Conservation (phyloP, 768 basidiomycete genomes). For the Lactarius hengduanensis region DNA sequence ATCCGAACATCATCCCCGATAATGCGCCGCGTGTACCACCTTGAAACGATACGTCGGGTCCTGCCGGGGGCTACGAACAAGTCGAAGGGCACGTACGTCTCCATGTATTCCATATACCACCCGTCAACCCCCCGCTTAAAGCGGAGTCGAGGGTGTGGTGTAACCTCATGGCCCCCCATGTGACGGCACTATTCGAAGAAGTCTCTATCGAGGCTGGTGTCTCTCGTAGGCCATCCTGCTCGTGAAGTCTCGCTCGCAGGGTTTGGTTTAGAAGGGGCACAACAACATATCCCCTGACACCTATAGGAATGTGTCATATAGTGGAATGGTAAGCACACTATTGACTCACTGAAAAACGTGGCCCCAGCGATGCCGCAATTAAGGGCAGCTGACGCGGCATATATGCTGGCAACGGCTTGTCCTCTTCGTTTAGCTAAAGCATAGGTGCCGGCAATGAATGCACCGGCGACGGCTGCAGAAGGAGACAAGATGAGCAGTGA, state of each 20-base stretch:
- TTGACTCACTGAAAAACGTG: constrained; percentile 72
- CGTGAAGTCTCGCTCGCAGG: constrained; percentile 49
- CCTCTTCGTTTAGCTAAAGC: constrained; percentile 50
- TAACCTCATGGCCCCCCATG: constrained; percentile 55
- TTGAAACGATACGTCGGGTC: constrained; percentile 34
- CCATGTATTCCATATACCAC: constrained; percentile 56
- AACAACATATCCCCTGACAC: constrained; percentile 72
- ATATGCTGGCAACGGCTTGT: constrained; percentile 42
- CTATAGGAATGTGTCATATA: constrained; percentile 39
- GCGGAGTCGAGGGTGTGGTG: constrained; percentile 66
- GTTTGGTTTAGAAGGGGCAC: constrained; percentile 55
- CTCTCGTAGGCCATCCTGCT: constrained; percentile 39
- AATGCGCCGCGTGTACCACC: constrained; percentile 59
- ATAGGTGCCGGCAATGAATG: constrained; percentile 43
- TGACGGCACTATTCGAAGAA: constrained; percentile 30
- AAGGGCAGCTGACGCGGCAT: constrained; percentile 57
- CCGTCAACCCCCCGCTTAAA: constrained; percentile 69
- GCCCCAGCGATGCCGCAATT: constrained; percentile 72
- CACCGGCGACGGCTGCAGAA: constrained; percentile 55
- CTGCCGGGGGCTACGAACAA: not conserved
- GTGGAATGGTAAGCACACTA: not conserved
- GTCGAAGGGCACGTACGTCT: constrained; percentile 49
- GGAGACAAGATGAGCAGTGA: constrained; percentile 33
- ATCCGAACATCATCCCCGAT: constrained; percentile 61
- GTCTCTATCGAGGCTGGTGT: constrained; percentile 31